These are phyloP conservation scores for Aspergillus felis DNA, from an alignment of 2,329 filamentous ascomycete species.

Conservation along the genomic window DNA sequence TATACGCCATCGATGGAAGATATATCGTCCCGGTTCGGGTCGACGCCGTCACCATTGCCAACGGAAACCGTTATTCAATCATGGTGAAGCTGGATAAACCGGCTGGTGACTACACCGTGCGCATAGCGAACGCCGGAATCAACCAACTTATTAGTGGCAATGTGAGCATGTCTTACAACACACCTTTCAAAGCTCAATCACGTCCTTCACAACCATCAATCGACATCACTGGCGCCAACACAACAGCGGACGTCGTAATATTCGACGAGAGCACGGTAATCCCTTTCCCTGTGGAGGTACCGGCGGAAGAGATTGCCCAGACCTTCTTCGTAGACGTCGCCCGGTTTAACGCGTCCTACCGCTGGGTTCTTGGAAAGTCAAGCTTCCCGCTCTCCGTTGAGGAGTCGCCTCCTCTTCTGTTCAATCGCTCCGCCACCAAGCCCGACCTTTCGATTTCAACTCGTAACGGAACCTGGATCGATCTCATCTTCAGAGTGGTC, in stretches of 20 bases:
- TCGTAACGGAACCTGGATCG: conserved; percentile 50
- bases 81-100: conserved; percentile 41
- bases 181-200: conserved; percentile 13
- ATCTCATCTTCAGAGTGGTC: conserved; percentile 50
- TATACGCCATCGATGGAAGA: conserved; percentile 40
- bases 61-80: conserved; percentile 35
- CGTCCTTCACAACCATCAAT: conserved; percentile 42
- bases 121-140: conserved; percentile 45
- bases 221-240: conserved; percentile 45
- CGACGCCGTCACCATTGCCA: conserved; percentile 25
- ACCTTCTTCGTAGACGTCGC: conserved; percentile 40
- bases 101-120: conserved; percentile 51
- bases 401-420: conserved; percentile 46
- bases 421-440: conserved; percentile 38
- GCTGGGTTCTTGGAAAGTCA: conserved; percentile 48
- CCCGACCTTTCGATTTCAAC: conserved; percentile 49
- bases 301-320: conserved; percentile 42
- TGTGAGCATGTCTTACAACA: conserved; percentile 45
- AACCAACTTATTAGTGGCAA: conserved; percentile 53
- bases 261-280: conserved; percentile 43
- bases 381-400: conserved; percentile 38
- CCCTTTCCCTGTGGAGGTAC: conserved; percentile 46
- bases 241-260: conserved; percentile 38
- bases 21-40: conserved; percentile 34
- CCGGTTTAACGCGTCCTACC: conserved; percentile 42